Conservation (phyloP, 192 early-diverging fungal species). For the Linnemannia schmuckeri region DNA sequence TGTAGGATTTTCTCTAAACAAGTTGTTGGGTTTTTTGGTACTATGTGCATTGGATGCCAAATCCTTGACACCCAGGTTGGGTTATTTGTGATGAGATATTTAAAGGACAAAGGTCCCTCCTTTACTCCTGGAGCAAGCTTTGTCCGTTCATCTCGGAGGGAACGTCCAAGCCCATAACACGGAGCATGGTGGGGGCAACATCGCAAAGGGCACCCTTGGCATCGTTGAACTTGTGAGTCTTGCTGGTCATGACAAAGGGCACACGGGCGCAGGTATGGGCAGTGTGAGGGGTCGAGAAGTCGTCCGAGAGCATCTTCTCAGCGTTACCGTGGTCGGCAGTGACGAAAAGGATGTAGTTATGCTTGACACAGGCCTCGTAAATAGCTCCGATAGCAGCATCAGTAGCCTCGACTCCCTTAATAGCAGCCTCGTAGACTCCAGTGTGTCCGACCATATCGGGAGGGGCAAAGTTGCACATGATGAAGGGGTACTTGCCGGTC, state of each 20-base stretch:
- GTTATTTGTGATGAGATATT: neutral
- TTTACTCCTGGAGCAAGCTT: slow-evolving; percentile 50
- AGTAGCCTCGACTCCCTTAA: slow-evolving; percentile 93
- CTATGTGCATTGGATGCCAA: neutral
- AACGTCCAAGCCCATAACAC: slow-evolving; percentile 90
- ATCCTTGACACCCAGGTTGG: slow-evolving; percentile 7
- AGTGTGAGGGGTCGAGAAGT: slow-evolving; percentile 90
- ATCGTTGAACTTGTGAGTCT: slow-evolving; percentile 67
- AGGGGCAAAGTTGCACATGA: slow-evolving; percentile 99
- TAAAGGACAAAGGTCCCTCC: too few species aligned
- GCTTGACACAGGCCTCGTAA: slow-evolving; percentile 90
- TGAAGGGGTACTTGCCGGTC: slow-evolving; percentile 87
- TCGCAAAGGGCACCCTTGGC: slow-evolving; percentile 88
- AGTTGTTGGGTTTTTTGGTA: neutral
- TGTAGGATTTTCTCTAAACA: neutral
- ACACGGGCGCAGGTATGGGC: slow-evolving; percentile 94
- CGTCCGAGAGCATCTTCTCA: slow-evolving; percentile 95
- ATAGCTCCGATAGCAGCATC: slow-evolving; percentile 96
- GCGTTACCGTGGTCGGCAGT: slow-evolving; percentile 99
- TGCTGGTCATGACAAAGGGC: slow-evolving; percentile 90
- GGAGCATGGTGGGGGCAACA: slow-evolving; percentile 96
- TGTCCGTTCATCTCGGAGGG: slow-evolving; percentile 97
- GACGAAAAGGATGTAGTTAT: slow-evolving; percentile 93
- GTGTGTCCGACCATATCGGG: slow-evolving; percentile 99
- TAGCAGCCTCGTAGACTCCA: slow-evolving; percentile 92